These are phyloP conservation scores for Aphanocladium album DNA, from an alignment of 2,329 filamentous ascomycete species.

Conservation along the genomic window DNA sequence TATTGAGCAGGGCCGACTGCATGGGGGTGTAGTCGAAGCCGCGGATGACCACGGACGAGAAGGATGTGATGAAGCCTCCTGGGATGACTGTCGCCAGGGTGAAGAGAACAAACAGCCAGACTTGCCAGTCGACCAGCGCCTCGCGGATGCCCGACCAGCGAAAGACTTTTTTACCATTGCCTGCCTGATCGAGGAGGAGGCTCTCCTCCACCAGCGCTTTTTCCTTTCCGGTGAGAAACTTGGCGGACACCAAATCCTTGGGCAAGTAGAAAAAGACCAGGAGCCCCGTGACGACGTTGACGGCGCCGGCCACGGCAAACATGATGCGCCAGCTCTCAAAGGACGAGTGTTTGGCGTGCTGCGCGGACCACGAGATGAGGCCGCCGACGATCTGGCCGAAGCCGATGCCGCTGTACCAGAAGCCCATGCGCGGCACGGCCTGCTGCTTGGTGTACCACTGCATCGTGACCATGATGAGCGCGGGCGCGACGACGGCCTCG, in stretches of 20 bases:
- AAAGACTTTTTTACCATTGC: slow-evolving; percentile 38
- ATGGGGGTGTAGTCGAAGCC: slow-evolving; percentile 30
- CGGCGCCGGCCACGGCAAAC: slow-evolving; percentile 45
- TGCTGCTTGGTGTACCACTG: slow-evolving; percentile 37
- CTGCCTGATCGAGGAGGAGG: slow-evolving; percentile 42
- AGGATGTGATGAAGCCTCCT: slow-evolving; percentile 29
- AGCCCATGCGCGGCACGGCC: slow-evolving; percentile 40
- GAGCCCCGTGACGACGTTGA: slow-evolving; percentile 42
- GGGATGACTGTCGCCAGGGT: slow-evolving; percentile 23
- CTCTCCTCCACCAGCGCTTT: slow-evolving; percentile 50
- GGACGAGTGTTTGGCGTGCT: slow-evolving; percentile 35
- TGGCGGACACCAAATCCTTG: slow-evolving; percentile 22
- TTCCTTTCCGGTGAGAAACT: slow-evolving; percentile 19
- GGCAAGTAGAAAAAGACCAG: slow-evolving; percentile 40
- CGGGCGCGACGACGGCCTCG: slow-evolving; percentile 44
- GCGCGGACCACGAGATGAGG: slow-evolving; percentile 46
- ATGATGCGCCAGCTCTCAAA: slow-evolving; percentile 45
- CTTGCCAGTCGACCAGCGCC: slow-evolving; percentile 34
- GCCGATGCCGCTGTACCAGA: slow-evolving; percentile 26
- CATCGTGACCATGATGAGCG: slow-evolving; percentile 45
- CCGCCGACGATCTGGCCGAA: slow-evolving; percentile 35
- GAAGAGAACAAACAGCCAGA: slow-evolving; percentile 34
- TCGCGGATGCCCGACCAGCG: slow-evolving; percentile 36
- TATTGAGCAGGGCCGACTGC: slow-evolving; percentile 44
- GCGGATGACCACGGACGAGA: slow-evolving; percentile 26